These are phyloP conservation scores for Sporobolomyces phaffii DNA, from an alignment of 768 basidiomycete genomes.

Conservation along the genomic window DNA sequence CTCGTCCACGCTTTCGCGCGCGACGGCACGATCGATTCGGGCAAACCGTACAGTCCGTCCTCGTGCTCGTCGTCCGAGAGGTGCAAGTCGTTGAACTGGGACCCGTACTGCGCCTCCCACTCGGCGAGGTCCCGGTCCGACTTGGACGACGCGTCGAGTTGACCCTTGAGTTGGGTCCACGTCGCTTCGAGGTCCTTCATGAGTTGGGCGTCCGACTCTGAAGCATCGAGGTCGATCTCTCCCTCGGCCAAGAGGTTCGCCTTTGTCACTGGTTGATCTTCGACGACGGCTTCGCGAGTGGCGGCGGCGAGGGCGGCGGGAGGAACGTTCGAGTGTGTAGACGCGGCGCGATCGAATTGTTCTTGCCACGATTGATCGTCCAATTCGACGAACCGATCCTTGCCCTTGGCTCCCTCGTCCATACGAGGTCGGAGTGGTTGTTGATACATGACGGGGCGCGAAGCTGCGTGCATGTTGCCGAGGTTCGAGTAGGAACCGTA, in stretches of 20 bases:
- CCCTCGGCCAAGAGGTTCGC: slow-evolving; percentile 28
- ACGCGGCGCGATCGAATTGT: slow-evolving; percentile 33
- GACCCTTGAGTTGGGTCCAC: slow-evolving; percentile 35
- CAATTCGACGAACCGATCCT: slow-evolving; percentile 52
- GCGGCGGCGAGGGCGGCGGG: no score
- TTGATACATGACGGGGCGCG: not conserved
- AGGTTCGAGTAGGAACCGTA: slow-evolving; percentile 23
- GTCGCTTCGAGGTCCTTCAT: slow-evolving; percentile 39
- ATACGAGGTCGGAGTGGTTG: not conserved
- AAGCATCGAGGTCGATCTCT: slow-evolving; percentile 29
- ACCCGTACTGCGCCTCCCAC: slow-evolving; percentile 45
- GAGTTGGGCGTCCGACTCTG: slow-evolving; percentile 35
- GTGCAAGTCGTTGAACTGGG: slow-evolving; percentile 42
- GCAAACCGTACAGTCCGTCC: slow-evolving; percentile 16
- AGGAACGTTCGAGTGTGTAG: not conserved
- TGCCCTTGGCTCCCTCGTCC: slow-evolving; percentile 53
- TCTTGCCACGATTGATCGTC: slow-evolving; percentile 42
- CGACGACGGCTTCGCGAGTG: not conserved
- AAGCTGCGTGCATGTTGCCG: slow-evolving; percentile 4
- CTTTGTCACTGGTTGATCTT: slow-evolving; percentile 1
- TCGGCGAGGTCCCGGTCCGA: slow-evolving; percentile 37
- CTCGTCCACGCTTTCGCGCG: slow-evolving; percentile 21
- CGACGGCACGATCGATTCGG: not conserved
- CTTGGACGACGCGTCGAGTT: slow-evolving; percentile 7
- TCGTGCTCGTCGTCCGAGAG: slow-evolving; percentile 33